A percentile compares a stretch with the other conserved stretches of the same genome.
These are phyloP conservation scores for Grigorovia yakushimaensis DNA, from an alignment of 805 yeast genomes.

Conservation along the genomic window DNA sequence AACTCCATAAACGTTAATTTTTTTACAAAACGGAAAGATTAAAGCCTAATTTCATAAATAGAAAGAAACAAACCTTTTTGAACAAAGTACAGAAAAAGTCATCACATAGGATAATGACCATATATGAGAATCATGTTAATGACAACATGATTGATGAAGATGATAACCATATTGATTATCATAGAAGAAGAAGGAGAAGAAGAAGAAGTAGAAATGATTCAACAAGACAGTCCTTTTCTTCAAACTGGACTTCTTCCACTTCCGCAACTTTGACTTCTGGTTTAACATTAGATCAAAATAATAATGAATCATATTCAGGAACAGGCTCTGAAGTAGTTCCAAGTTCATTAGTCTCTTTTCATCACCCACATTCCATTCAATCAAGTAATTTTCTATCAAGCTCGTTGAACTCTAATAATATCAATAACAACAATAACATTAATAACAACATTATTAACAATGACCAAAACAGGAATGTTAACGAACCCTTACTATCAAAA, in stretches of 20 bases:
- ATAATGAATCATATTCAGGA: conserved; percentile 65
- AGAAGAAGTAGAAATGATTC: background rate
- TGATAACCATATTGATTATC: background rate
- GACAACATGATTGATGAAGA: background rate
- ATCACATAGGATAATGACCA: background rate
- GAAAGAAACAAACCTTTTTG: no score
- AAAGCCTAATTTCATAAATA: no score
- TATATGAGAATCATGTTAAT: background rate
- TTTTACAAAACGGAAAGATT: no score
- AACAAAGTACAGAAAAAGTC: no score
- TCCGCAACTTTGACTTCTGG: conserved; percentile 23
- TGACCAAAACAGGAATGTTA: conserved; percentile 16
- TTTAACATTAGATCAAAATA: conserved; percentile 43
- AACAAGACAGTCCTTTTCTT: conserved; percentile 23
- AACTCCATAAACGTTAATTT: no score
- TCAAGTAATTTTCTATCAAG: conserved; percentile 17
- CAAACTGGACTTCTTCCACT: conserved; percentile 27
- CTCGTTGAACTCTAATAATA: conserved; percentile 10
- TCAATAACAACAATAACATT: conserved; percentile 11
- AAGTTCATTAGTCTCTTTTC: conserved; percentile 67
- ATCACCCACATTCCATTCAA: conserved; percentile 51
- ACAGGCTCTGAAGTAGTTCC: conserved; percentile 70
- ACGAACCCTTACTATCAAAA: background rate
- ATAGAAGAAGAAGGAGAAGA: background rate
- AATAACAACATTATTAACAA: conserved; percentile 27